Evolutionary conservation across 495 filamentous ascomycete species (phyloP), one percentile per base, ranked within the genome.

Genomic region (Penicillium waksmanii): DNA sequence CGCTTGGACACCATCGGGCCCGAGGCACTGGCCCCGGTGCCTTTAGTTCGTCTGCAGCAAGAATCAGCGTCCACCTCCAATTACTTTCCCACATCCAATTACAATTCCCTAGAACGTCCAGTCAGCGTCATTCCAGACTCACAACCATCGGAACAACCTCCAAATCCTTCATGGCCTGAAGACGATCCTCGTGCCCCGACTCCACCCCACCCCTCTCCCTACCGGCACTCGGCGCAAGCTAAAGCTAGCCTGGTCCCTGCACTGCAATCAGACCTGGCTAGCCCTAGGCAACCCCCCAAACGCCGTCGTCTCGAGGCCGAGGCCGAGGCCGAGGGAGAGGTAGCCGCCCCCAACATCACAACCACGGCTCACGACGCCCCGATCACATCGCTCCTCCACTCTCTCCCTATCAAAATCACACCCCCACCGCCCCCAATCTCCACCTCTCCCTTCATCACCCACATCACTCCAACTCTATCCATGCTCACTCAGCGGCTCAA

Each of bases 381-480:
- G 42, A 46, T 21, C 42, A 18, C 42, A 44, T 21, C 17, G 17
- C 19, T 44, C 33, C 31, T 46, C 56, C 34, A 38, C 33, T 42
- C 38, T 27, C 62, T 71, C 27, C 71, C 70, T 7, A 64, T 73
- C 48, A 60, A 80, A 64, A 80, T 83, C 57, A 72, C 68, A n/a
- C 73, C 82, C 38, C 73, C 77, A 2, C 68, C 64, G 50, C 82
- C 83, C 8, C 66, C 73, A 34, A 70, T 79, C 27, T 78, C 78
- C 15, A 75, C 57, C 12, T 56, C 42, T 23, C 58, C 64, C 17
- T 80, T 82, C 67, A 71, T 51, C 53, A 77, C 78, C 7, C 78
- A 82, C 56, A 73, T 89, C 55, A 89, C 89, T 3, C 72, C 77
- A 10, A 75, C 79, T 8, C 79, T 90, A 13, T 63, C 71, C 3